These are phyloP conservation scores for Larix kaempferi DNA, from an alignment of 75 land plant species.

Conservation along the genomic window DNA sequence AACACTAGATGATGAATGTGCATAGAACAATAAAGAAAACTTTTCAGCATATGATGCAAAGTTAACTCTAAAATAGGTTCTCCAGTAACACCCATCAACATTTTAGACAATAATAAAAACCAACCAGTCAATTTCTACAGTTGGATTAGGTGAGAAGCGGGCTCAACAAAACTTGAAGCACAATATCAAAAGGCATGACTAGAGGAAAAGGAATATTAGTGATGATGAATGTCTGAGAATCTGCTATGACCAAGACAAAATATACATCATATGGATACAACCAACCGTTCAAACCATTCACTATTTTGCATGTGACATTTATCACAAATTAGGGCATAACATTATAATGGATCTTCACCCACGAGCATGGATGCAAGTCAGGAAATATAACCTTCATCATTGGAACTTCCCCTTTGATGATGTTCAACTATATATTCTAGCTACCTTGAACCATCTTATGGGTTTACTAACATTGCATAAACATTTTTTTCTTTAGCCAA, in stretches of 20 bases:
- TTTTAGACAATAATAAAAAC: background rate
- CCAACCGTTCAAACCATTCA: constrained; percentile 20
- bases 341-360: constrained; percentile 98
- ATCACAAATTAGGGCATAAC: constrained; percentile 95
- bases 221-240: background rate
- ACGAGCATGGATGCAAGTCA: constrained; percentile 94
- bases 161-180: background rate
- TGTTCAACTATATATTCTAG: constrained; percentile 45
- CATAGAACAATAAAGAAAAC: background rate
- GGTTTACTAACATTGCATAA: background rate
- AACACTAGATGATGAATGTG: background rate
- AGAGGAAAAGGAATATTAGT: background rate
- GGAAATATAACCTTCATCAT: constrained; percentile 89
- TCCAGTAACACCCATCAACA: background rate
- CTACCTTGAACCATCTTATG: constrained; percentile 14
- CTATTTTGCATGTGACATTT: constrained; percentile 97
- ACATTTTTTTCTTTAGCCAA: background rate
- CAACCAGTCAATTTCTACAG: background rate
- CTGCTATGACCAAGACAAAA: background rate
- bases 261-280: background rate
- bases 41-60: background rate
- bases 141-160: background rate
- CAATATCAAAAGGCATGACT: background rate
- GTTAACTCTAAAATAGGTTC: background rate
- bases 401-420: constrained; percentile 22